Base-by-base conservation (phyloP, 305 asterid species). In the Plantago coronopus region DNA sequence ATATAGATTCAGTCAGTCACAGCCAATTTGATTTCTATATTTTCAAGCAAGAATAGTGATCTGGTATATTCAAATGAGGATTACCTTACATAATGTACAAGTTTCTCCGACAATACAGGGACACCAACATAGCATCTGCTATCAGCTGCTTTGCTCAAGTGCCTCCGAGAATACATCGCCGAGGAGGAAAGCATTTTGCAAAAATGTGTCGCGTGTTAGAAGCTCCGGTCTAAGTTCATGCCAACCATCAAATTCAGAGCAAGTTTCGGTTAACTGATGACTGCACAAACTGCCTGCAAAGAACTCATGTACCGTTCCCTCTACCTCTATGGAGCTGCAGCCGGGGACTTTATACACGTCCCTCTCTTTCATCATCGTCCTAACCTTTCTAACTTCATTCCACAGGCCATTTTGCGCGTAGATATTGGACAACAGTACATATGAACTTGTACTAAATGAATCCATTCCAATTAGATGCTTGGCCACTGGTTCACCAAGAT, bases 321-420 rank as follows among this genome's bases (percentile, higher is more conserved):
- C 88, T 5, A 89, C 80, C 69, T 87, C 95, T 61, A 89, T 80
- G 85, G 86, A 80, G 74, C 96, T 89, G 76, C 90, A 70, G 15
- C 97, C 93, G 1, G 91, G 86, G 55, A 78, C 71, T 75, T 83
- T 87, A 76, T 79, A 72, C 43, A 85, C 37, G 37, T 78, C 79
- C 73, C 72, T 76, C 68, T 85, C 80, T 69, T 83, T 81, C 95
- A 87, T 85, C 77, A 69, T 63, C 16, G 64, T 64, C 63, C 95
- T 74, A 62, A 81, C 74, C 64, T 69, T 80, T 63, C 77, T 77
- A 49, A 87, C 95, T 54, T 64, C 55, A 44, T 85, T 84, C 95
- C 97, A 89, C 57, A 72, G 72, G 44, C 97, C 95, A 38, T 60
- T 76, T 20, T 76, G 84, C 17, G 97, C 97, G 73, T 77, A 89